phyloP scores from a whole-genome alignment of 805 yeast genomes.

The Barnettozyma sucrosica region DNA sequence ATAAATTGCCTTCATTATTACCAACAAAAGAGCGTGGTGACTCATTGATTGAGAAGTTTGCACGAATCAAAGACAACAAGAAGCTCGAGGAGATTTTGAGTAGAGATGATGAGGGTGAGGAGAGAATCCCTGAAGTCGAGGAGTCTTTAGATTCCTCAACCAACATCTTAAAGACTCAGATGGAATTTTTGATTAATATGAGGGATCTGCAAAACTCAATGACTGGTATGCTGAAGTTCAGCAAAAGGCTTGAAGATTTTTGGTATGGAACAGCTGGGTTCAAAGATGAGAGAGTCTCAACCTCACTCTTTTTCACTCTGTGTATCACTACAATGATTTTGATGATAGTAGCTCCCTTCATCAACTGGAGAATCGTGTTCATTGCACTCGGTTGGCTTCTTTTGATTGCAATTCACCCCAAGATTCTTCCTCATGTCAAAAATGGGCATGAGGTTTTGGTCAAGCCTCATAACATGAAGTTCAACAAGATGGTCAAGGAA shows the following conservation, averaged over 20 bases:
- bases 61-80: constrained; percentile 25
- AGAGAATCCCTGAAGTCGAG: constrained; percentile 23
- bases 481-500: constrained; percentile 29
- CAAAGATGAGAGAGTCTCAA: constrained; percentile 60
- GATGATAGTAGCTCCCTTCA: constrained; percentile 41
- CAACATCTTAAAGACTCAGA: constrained; percentile 26
- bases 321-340: constrained; percentile 34
- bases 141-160: constrained; percentile 16
- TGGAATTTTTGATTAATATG: constrained; percentile 51
- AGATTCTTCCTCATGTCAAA: constrained; percentile 27
- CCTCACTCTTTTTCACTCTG: constrained; percentile 46
- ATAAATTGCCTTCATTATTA: constrained; percentile 35
- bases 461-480: constrained; percentile 25
- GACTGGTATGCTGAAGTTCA: constrained; percentile 42
- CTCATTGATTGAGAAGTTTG: constrained; percentile 40
- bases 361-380: constrained; percentile 61
- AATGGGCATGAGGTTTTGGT: constrained; percentile 17
- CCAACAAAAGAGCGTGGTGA: constrained; percentile 42
- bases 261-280: constrained; percentile 64
- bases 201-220: constrained; percentile 68
- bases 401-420: constrained; percentile 56
- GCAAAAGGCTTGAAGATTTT: constrained; percentile 48
- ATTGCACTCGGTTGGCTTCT: constrained; percentile 53
- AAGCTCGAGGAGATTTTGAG: constrained; percentile 11
- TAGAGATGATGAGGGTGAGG: constrained; percentile 12